These are phyloP conservation scores for Aegilops speltoides DNA, from an alignment of 176 grass and related monocot species.

Conservation along the genomic window DNA sequence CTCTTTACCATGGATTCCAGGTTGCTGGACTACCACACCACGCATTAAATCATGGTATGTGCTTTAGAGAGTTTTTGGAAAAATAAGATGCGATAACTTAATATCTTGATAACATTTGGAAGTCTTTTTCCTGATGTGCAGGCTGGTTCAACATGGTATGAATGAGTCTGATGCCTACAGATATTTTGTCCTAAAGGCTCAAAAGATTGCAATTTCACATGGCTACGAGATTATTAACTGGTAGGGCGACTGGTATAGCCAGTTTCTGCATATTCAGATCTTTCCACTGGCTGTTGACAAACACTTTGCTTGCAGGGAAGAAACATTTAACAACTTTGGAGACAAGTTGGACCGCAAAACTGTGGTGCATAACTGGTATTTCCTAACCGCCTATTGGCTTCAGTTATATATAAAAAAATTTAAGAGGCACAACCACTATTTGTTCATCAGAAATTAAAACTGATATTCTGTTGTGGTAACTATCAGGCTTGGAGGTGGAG, in stretches of 20 bases:
- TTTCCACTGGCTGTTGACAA: neutral
- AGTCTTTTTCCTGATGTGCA: slow-evolving; percentile 34
- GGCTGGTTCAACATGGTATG: slow-evolving; percentile 73
- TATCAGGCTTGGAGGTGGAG: slow-evolving; percentile 72
- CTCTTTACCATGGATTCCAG: slow-evolving; percentile 43
- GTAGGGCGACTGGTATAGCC: slow-evolving; percentile 33
- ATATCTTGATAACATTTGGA: slow-evolving; percentile 7
- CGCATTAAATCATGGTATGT: slow-evolving; percentile 62
- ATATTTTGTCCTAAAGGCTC: slow-evolving; percentile 82
- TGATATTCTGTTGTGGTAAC: slow-evolving; percentile 22
- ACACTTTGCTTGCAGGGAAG: slow-evolving; percentile 61
- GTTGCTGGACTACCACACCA: slow-evolving; percentile 74
- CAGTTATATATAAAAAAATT: neutral
- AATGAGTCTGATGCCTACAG: slow-evolving; percentile 75
- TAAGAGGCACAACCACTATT: neutral
- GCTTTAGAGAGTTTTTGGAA: neutral
- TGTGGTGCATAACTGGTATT: slow-evolving; percentile 97
- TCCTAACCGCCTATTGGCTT: slow-evolving; percentile 2
- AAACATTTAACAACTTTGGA: slow-evolving; percentile 93
- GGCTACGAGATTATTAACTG: slow-evolving; percentile 88
- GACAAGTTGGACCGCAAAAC: slow-evolving; percentile 71
- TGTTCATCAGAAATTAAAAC: slow-evolving; percentile 11
- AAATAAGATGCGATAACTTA: neutral
- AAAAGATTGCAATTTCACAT: slow-evolving; percentile 80
- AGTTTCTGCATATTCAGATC: slow-evolving; percentile 9